A percentile compares a stretch with the other conserved stretches of the same genome.
phyloP scores from a whole-genome alignment of 2,329 filamentous ascomycete genomes.

The Trichophyton simii region DNA sequence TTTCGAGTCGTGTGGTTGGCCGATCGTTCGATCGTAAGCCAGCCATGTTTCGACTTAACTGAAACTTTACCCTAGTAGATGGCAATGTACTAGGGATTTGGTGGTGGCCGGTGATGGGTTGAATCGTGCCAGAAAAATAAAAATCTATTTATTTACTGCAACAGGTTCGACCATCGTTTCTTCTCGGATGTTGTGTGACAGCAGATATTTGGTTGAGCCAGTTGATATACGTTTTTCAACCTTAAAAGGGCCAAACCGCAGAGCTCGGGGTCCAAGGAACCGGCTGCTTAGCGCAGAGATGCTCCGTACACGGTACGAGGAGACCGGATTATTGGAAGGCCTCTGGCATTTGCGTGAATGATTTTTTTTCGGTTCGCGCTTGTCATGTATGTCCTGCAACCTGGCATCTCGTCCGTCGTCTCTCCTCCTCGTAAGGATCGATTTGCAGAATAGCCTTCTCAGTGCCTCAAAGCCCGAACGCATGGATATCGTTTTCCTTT shows the following conservation, averaged over 20 bases:
- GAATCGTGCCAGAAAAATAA: neutral
- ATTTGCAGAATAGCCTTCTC: neutral
- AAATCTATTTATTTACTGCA: neutral
- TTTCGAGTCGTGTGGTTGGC: slow-evolving; percentile 1
- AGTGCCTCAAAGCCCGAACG: neutral
- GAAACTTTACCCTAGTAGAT: neutral
- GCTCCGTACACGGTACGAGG: neutral
- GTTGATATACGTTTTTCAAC: slow-evolving; percentile 2
- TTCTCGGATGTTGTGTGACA: neutral
- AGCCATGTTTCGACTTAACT: slow-evolving; percentile 1
- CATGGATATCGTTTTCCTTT: slow-evolving; percentile 3
- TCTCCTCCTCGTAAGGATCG: neutral
- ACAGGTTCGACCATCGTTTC: neutral
- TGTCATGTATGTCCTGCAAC: neutral
- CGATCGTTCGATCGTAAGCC: slow-evolving; percentile 1
- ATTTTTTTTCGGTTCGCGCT: neutral
- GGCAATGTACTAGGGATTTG: slow-evolving; percentile 1
- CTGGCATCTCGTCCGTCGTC: neutral
- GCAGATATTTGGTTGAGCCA: neutral
- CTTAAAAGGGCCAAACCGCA: neutral
- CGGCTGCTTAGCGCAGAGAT: neutral
- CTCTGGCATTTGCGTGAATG: neutral
- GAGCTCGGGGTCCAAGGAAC: neutral
- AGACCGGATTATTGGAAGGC: neutral
- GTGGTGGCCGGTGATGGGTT: neutral